These are phyloP conservation scores for Globisporangium barbulae DNA, from an alignment of 352 stramenopile species.

Conservation along the genomic window DNA sequence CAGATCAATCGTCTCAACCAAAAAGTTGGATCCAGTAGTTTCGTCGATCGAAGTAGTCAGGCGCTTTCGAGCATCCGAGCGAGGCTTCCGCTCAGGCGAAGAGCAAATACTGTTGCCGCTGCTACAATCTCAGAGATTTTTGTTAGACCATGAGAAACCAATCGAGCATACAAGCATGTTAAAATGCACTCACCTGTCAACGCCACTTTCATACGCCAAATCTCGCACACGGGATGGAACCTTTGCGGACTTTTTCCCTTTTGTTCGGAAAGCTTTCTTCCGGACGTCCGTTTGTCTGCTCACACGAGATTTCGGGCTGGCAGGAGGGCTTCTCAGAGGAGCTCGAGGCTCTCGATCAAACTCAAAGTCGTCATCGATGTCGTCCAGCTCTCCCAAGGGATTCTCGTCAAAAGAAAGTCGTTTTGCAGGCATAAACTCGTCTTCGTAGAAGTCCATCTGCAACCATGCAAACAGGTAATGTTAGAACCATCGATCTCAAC, in stretches of 20 bases:
- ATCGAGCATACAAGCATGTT: not conserved
- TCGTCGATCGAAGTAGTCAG: conserved; percentile 48
- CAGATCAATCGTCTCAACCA: conserved; percentile 87
- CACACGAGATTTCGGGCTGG: conserved; percentile 51
- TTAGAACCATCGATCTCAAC: not conserved
- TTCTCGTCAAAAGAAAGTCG: conserved; percentile 80
- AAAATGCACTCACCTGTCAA: conserved; percentile 57
- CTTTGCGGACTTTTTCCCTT: conserved; percentile 49
- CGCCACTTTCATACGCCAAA: conserved; percentile 66
- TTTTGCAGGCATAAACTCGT: conserved; percentile 67
- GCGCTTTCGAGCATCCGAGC: conserved; percentile 43
- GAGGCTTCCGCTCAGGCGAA: conserved; percentile 64
- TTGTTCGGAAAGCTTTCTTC: conserved; percentile 48
- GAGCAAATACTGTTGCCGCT: conserved; percentile 64
- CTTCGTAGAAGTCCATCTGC: conserved; percentile 75
- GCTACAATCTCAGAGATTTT: conserved; percentile 4
- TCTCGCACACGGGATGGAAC: conserved; percentile 52
- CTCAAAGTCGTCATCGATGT: conserved; percentile 87
- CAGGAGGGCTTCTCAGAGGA: conserved; percentile 40
- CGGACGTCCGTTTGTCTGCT: conserved; percentile 35
- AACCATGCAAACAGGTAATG: not conserved
- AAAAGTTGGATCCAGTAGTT: conserved; percentile 74
- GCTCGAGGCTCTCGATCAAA: conserved; percentile 74
- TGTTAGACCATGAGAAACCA: not conserved
- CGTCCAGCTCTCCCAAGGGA: conserved; percentile 64